Evolutionary conservation across 768 basidiomycete genomes (phyloP), one percentile per base, ranked within the genome.

Genomic region (Symmetrospora coprosmae): DNA sequence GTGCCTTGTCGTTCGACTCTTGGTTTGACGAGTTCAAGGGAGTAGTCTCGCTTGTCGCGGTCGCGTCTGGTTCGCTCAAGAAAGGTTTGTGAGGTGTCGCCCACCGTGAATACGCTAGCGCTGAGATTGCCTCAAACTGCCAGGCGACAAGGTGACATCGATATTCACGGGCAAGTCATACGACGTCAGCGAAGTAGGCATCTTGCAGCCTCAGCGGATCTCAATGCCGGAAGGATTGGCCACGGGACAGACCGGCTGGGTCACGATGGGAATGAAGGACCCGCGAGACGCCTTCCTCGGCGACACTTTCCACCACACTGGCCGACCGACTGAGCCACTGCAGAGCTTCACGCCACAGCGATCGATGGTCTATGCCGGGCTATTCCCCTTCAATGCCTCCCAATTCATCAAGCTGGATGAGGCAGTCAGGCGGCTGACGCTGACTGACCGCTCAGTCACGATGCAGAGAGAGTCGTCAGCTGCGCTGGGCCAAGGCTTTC

Each of bases 381-480:
- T 97, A 35, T 99, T 88, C 71, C 94, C 94, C 0, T 78, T 94
- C 30, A 88, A 97, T 61, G 85, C 81, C 50, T 85, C 77, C 56
- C 90, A 96, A 69, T 97, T 96, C 69, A 77, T 81, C 13, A 91
- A 92, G 74, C 78, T 99, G 1, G 94, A 97, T 72, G 94, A 97
- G 73, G 92, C 92, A 0, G 86, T 97, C 61, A 85, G 84, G 70
- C 64, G 87, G 85, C 78, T 91, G 25, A 86, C 82, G 7, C 76
- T 90, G 50, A 89, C 83, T 19, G 87, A 91, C 70, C 80, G 88
- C 55, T 86, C 85, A 71, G 89, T 99, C 9, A 84, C 87, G 17
- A 78, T 91, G 8, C 86, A 89, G 68, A 79, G 87, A 47, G 94
- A 97, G 72, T 85, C 87, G 0, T 97, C 92, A 0, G 81, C 86